These are phyloP conservation scores for Penicillium sp. DNA, from an alignment of 2,329 filamentous ascomycete genomes.

Conservation along the genomic window DNA sequence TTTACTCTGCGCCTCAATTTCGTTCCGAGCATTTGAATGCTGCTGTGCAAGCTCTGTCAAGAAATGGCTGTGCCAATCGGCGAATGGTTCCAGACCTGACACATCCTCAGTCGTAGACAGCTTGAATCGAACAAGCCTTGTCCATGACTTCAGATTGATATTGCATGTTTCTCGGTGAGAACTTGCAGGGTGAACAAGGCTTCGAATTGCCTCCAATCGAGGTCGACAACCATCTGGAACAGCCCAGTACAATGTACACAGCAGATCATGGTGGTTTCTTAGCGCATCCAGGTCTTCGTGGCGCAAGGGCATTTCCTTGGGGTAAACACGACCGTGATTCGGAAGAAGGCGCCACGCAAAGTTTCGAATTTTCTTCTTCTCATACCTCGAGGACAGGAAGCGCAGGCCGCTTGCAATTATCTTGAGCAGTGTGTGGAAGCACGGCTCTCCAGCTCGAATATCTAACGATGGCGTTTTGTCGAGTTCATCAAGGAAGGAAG, in stretches of 20 bases:
- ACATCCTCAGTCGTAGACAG: slow-evolving; percentile 52
- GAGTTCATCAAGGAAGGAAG: slow-evolving; percentile 54
- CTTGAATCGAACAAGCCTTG: slow-evolving; percentile 58
- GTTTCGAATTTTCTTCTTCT: slow-evolving; percentile 56
- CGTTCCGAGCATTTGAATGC: slow-evolving; percentile 56
- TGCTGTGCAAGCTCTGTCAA: slow-evolving; percentile 54
- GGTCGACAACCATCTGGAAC: slow-evolving; percentile 56
- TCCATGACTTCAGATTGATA: slow-evolving; percentile 59
- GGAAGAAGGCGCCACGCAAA: slow-evolving; percentile 59
- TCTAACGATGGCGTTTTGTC: slow-evolving; percentile 45
- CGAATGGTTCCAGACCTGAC: slow-evolving; percentile 49
- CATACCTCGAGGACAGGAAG: slow-evolving; percentile 47
- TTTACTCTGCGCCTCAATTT: slow-evolving; percentile 55
- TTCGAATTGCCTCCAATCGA: slow-evolving; percentile 51
- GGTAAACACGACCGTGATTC: slow-evolving; percentile 61
- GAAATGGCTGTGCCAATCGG: slow-evolving; percentile 57
- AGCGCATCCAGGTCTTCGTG: slow-evolving; percentile 57
- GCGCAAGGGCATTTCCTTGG: slow-evolving; percentile 56
- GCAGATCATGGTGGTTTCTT: slow-evolving; percentile 62
- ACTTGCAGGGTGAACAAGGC: slow-evolving; percentile 56
- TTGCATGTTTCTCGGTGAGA: slow-evolving; percentile 62
- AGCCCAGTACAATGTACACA: slow-evolving; percentile 60
- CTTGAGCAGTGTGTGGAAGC: slow-evolving; percentile 62
- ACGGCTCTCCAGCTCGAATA: slow-evolving; percentile 49
- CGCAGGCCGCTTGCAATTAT: slow-evolving; percentile 52